Conservation (phyloP, 371 early-diverging fungal genomes). For the Massospora cicadina region DNA sequence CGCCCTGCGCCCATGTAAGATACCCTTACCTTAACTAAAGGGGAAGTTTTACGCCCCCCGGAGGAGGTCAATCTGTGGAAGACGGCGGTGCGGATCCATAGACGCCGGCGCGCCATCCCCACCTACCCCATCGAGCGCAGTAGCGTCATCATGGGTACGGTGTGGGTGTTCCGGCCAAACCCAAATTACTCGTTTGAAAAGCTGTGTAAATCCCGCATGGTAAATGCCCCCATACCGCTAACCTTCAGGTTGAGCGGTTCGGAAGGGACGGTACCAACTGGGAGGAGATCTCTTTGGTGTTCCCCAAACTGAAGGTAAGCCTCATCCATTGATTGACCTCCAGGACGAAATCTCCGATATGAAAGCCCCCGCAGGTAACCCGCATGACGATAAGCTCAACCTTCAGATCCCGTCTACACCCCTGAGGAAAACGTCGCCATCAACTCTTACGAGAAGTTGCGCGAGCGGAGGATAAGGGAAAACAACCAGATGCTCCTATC, state of each 20-base stretch:
- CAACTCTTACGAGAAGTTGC: conserved; percentile 37
- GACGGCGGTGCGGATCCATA: conserved; percentile 12
- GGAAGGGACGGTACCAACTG: conserved; percentile 47
- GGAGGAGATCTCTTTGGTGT: conserved; percentile 35
- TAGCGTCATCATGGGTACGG: conserved; percentile 78
- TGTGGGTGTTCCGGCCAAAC: conserved; percentile 61
- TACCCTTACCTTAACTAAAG: not conserved
- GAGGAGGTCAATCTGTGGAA: conserved; percentile 3
- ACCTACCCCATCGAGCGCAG: conserved; percentile 59
- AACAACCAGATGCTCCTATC: conserved; percentile 41
- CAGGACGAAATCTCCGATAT: not conserved
- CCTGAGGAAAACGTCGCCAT: conserved; percentile 11
- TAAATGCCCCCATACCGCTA: conserved; percentile 11
- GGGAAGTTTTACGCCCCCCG: not conserved
- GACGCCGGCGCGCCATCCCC: conserved; percentile 36
- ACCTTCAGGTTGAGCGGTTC: conserved; percentile 37
- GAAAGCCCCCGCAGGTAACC: not conserved
- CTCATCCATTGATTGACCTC: not conserved
- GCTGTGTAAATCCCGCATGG: conserved; percentile 64
- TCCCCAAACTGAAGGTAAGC: conserved; percentile 8
- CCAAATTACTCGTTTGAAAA: conserved; percentile 29
- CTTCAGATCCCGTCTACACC: not conserved
- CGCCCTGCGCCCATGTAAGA: not conserved
- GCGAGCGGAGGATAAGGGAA: conserved; percentile 40
- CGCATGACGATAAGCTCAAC: not conserved